Evolutionary conservation across 306 rosid genomes (phyloP).

Genomic region (Pterocarpus santalinus): DNA sequence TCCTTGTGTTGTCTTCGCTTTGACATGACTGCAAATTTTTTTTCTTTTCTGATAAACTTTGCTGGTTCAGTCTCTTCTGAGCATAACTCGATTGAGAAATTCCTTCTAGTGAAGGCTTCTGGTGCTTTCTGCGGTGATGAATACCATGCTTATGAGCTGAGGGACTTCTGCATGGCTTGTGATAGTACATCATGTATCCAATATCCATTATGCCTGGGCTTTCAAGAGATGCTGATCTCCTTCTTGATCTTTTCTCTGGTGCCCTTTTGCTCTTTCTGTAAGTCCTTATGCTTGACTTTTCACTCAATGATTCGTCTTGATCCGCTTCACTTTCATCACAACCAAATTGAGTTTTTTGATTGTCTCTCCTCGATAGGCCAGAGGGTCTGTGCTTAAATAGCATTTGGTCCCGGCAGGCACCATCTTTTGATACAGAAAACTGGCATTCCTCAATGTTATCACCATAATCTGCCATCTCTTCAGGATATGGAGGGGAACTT

Average conservation of each 20-base stretch:
- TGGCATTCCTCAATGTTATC: slow-evolving; percentile 68
- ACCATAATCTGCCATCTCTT: slow-evolving; percentile 53
- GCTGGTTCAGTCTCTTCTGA: slow-evolving; percentile 28
- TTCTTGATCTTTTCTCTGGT: slow-evolving; percentile 54
- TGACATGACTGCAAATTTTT: slow-evolving; percentile 21
- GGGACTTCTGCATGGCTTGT: slow-evolving; percentile 42
- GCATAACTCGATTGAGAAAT: slow-evolving; percentile 21
- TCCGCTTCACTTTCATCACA: slow-evolving; percentile 32
- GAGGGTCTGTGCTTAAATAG: slow-evolving; percentile 59
- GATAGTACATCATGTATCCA: slow-evolving; percentile 52
- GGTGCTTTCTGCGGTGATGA: slow-evolving; percentile 46
- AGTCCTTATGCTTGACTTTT: slow-evolving; percentile 52
- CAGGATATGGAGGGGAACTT: slow-evolving; percentile 42
- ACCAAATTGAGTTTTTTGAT: slow-evolving; percentile 5
- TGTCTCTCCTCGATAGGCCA: slow-evolving; percentile 19
- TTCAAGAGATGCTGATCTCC: slow-evolving; percentile 50
- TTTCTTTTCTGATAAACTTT: slow-evolving; percentile 32
- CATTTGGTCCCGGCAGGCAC: slow-evolving; percentile 60
- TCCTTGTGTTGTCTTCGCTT: slow-evolving; percentile 19
- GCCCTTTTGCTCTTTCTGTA: slow-evolving; percentile 47
- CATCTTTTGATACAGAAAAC: slow-evolving; percentile 49
- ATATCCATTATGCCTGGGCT: slow-evolving; percentile 53
- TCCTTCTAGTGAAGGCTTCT: slow-evolving; percentile 37
- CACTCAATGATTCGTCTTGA: slow-evolving; percentile 46
- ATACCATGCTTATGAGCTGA: slow-evolving; percentile 38